Evolutionary conservation across 2,329 filamentous ascomycete genomes (phyloP).

Genomic region (Claviceps sp.): DNA sequence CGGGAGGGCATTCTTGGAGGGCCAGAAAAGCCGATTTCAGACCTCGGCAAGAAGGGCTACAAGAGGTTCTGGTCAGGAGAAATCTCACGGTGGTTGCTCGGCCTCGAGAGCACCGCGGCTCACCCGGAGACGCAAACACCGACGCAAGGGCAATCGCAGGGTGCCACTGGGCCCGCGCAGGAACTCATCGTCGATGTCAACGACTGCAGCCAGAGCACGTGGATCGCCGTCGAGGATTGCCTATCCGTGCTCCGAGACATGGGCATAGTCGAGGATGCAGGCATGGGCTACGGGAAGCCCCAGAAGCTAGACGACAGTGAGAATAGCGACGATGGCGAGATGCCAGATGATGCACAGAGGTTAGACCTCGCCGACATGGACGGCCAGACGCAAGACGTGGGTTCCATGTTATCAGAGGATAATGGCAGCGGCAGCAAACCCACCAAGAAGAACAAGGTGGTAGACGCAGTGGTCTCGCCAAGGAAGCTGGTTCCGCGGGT

Average conservation of each 20-base stretch:
- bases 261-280: constrained; percentile 52
- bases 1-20: constrained; percentile 76
- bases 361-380: not conserved
- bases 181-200: constrained; percentile 49
- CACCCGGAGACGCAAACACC: not conserved
- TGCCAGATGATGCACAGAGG: not conserved
- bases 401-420: not conserved
- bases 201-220: constrained; percentile 63
- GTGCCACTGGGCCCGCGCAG: constrained; percentile 4
- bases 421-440: not conserved
- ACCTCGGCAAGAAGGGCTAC: constrained; percentile 74
- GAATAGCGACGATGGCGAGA: constrained; percentile 7
- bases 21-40: constrained; percentile 85
- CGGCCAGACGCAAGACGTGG: not conserved
- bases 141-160: not conserved
- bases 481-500: constrained; percentile 30
- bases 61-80: constrained; percentile 76
- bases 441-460: not conserved
- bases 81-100: constrained; percentile 56
- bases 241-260: constrained; percentile 67
- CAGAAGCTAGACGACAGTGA: constrained; percentile 3
- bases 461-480: not conserved
- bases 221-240: constrained; percentile 77
- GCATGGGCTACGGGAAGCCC: constrained; percentile 29
- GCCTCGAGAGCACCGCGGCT: constrained; percentile 23